These are phyloP conservation scores for Amanita rubescens DNA, from an alignment of 768 basidiomycete species.

Conservation along the genomic window DNA sequence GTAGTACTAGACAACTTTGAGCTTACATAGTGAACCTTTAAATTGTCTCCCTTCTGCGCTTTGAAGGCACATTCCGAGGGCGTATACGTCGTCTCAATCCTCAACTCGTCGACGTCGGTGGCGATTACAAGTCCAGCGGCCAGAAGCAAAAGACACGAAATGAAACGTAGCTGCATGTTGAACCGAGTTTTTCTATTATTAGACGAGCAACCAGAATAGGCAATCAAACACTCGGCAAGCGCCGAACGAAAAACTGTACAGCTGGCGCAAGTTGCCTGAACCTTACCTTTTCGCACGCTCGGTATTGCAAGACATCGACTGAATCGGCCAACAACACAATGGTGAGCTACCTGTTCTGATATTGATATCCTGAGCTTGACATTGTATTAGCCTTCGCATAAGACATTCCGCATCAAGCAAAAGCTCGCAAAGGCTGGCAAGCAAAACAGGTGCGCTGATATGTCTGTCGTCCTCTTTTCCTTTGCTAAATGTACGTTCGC, in stretches of 20 bases:
- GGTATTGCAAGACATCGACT: neutral
- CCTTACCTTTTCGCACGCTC: constrained; percentile 23
- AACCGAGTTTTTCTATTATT: no score
- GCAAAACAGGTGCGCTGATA: constrained; percentile 78
- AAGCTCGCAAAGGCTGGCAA: constrained; percentile 93
- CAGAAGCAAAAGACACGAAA: constrained; percentile 38
- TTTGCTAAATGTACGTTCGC: constrained; percentile 7
- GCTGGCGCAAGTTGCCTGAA: constrained; percentile 18
- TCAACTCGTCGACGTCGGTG: constrained; percentile 41
- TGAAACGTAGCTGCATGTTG: constrained; percentile 37
- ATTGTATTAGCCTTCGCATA: constrained; percentile 84
- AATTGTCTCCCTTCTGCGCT: constrained; percentile 52
- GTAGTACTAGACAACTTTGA: neutral
- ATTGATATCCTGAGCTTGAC: neutral
- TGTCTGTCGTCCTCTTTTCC: neutral
- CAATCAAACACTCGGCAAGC: constrained; percentile 1
- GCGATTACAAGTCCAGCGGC: constrained; percentile 39
- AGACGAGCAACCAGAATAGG: no score
- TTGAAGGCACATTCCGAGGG: constrained; percentile 51
- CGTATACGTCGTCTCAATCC: constrained; percentile 51
- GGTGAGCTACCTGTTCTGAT: constrained; percentile 26
- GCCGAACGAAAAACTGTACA: constrained; percentile 34
- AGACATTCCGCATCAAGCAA: constrained; percentile 95
- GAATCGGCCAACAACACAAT: constrained; percentile 38
- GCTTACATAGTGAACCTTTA: constrained; percentile 74